Conservation (phyloP, 306 rosid genomes). For the Ceratonia siliqua region DNA sequence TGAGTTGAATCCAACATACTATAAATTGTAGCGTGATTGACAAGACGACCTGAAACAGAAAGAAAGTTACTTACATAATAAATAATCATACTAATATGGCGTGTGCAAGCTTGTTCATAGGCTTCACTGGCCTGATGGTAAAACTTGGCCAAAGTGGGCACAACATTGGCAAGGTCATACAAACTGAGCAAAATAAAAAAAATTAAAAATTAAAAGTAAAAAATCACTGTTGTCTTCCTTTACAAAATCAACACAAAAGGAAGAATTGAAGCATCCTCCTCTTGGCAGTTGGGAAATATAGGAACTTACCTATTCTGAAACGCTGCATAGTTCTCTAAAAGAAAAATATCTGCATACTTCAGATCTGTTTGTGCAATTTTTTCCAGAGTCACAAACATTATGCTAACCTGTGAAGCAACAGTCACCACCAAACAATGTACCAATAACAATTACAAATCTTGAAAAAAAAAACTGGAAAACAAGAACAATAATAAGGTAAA, state of each 20-base stretch:
- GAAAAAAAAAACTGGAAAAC: not conserved
- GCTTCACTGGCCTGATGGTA: conserved; percentile 99
- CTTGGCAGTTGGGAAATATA: conserved; percentile 23
- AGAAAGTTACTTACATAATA: conserved; percentile 57
- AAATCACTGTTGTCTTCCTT: conserved; percentile 17
- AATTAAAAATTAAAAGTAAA: too few species aligned
- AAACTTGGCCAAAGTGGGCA: conserved; percentile 95
- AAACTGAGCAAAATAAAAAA: conserved; percentile 56
- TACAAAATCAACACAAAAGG: conserved; percentile 23
- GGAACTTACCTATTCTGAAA: conserved; percentile 86
- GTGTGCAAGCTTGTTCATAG: conserved; percentile 98
- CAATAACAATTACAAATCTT: not conserved
- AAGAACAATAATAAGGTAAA: not conserved
- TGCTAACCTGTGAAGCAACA: conserved; percentile 73
- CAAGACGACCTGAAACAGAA: not conserved
- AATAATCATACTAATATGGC: conserved; percentile 86
- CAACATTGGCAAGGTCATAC: conserved; percentile 98
- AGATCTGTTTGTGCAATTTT: conserved; percentile 95
- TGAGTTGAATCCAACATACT: conserved; percentile 21
- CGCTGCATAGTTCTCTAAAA: conserved; percentile 93
- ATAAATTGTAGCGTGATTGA: conserved; percentile 8
- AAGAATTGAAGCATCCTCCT: not conserved
- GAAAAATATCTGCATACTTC: conserved; percentile 84
- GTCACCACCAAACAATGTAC: conserved; percentile 6
- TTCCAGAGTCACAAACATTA: conserved; percentile 95